Conservation (phyloP, 208 protist species). For the Trichomonas tenax region DNA sequence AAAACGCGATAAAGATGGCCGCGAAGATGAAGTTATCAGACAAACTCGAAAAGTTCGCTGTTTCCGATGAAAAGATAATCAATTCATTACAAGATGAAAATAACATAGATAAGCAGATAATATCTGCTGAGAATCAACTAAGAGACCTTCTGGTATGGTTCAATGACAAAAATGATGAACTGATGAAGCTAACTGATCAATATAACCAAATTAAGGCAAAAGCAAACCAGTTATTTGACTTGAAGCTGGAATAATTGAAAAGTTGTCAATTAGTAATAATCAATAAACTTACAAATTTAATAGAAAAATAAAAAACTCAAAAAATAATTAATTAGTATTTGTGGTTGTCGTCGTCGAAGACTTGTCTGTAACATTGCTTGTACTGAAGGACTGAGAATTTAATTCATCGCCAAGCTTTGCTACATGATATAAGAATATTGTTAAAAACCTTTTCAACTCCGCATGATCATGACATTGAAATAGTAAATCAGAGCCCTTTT, state of each 20-base stretch:
- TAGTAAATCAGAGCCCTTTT: not conserved
- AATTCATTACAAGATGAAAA: not conserved
- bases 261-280: too few species aligned
- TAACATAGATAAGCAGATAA: not conserved
- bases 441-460: not conserved
- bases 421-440: not conserved
- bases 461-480: constrained; percentile 19
- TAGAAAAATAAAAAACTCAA: too few species aligned
- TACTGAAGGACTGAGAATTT: not conserved
- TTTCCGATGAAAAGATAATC: not conserved
- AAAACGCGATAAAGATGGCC: not conserved
- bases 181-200: not conserved
- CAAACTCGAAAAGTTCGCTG: not conserved
- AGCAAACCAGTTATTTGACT: not conserved
- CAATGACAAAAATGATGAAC: not conserved
- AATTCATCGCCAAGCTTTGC: not conserved
- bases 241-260: too few species aligned
- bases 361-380: not conserved
- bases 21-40: not conserved
- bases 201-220: not conserved
- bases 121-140: not conserved
- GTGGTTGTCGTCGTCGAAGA: too few species aligned
- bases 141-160: not conserved
- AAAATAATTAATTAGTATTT: too few species aligned
- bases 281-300: too few species aligned